Conservation (phyloP, 148 eudicot species). For the Vaccinium myrtillus region DNA sequence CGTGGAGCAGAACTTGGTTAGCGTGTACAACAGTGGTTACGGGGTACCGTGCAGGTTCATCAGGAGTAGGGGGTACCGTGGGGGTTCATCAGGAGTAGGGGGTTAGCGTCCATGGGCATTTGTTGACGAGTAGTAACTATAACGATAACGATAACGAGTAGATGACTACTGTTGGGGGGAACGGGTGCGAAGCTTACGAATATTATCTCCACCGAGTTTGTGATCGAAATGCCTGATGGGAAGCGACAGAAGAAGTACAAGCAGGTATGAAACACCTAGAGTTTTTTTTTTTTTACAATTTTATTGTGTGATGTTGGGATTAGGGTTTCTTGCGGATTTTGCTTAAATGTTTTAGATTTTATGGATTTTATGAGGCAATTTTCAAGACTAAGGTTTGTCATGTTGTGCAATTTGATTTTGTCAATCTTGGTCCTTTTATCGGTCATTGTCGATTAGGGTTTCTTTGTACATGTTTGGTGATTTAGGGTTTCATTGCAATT, state of each 20-base stretch:
- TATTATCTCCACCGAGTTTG: constrained; percentile 82
- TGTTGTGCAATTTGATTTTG: not conserved
- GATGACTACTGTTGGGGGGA: constrained; percentile 97
- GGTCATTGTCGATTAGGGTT: too few relatives aligned
- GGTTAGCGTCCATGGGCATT: constrained; percentile 57
- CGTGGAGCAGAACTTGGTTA: constrained; percentile 43
- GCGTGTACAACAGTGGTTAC: constrained; percentile 76
- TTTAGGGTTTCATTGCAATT: not conserved
- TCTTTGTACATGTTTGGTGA: too few relatives aligned
- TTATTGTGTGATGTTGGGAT: not conserved
- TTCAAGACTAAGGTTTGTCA: too few relatives aligned
- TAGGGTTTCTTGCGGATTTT: not conserved
- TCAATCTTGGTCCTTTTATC: too few relatives aligned
- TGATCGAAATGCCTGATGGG: constrained; percentile 93
- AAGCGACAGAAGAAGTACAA: constrained; percentile 68
- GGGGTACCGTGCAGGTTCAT: constrained; percentile 89
- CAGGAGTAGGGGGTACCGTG: constrained; percentile 88
- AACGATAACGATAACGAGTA: constrained; percentile 62
- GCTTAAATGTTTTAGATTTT: not conserved
- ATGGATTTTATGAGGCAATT: not conserved
- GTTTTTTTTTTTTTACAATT: not conserved
- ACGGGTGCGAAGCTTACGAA: constrained; percentile 95
- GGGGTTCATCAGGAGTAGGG: constrained; percentile 86
- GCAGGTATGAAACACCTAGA: constrained; percentile 48
- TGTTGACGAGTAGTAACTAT: constrained; percentile 89